These are phyloP conservation scores for Rhizophlyctis rosea DNA, from an alignment of 192 early-diverging fungal genomes.

Conservation along the genomic window DNA sequence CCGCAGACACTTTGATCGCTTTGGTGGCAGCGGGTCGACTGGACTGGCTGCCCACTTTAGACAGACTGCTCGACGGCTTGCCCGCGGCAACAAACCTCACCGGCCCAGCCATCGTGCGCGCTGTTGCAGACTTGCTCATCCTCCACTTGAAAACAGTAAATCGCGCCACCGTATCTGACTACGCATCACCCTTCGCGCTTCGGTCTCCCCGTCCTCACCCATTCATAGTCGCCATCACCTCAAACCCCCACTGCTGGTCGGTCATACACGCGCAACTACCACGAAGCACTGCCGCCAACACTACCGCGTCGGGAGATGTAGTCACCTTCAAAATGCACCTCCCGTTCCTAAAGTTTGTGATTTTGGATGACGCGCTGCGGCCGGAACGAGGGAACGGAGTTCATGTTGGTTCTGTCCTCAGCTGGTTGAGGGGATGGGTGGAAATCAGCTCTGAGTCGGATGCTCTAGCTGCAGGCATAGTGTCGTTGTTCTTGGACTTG, in stretches of 20 bases:
- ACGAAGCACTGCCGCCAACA: not conserved
- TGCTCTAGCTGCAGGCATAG: not conserved
- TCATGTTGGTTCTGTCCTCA: not conserved
- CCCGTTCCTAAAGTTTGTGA: slow-evolving; percentile 14
- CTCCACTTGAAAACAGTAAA: slow-evolving; percentile 16
- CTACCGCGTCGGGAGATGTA: not conserved
- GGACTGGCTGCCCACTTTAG: slow-evolving; percentile 11
- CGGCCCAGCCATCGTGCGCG: slow-evolving; percentile 12
- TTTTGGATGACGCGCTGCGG: slow-evolving; percentile 15
- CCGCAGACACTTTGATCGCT: slow-evolving; percentile 3
- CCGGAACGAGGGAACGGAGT: not conserved
- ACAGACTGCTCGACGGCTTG: slow-evolving; percentile 9
- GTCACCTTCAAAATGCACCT: slow-evolving; percentile 1
- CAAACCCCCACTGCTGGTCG: slow-evolving; percentile 9
- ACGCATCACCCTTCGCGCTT: slow-evolving; percentile 16
- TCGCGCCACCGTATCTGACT: not conserved
- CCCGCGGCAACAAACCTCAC: slow-evolving; percentile 3
- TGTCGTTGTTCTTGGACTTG: not conserved
- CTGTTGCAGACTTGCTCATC: slow-evolving; percentile 11
- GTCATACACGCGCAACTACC: slow-evolving; percentile 4
- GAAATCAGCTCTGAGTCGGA: not conserved
- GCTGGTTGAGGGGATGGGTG: not conserved
- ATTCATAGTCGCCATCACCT: slow-evolving; percentile 2
- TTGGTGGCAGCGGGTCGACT: slow-evolving; percentile 15
- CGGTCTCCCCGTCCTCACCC: slow-evolving; percentile 17